Percentiles rank a stretch among this genome's conserved stretches.
phyloP scores from a whole-genome alignment of 768 basidiomycete species.

The Psilocybe sp. region DNA sequence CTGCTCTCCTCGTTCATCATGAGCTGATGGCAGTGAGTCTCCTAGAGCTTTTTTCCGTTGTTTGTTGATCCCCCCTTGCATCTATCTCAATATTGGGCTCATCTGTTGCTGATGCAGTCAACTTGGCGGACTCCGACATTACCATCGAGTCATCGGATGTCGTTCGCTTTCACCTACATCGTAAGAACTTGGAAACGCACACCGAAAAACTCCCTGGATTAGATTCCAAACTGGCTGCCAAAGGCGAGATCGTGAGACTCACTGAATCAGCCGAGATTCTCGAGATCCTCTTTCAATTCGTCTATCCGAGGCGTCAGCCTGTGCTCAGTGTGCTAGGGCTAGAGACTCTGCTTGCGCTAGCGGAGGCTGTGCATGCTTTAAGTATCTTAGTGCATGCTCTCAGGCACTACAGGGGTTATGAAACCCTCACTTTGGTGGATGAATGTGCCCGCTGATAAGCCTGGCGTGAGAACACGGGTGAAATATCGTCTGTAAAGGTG shows the following conservation, averaged over 20 bases:
- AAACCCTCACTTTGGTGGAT: too few relatives aligned
- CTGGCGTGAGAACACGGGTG: too few relatives aligned
- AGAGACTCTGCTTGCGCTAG: slow-evolving; percentile 9
- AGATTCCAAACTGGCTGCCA: slow-evolving; percentile 8
- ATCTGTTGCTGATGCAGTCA: too few relatives aligned
- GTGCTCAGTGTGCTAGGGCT: slow-evolving; percentile 7
- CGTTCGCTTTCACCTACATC: slow-evolving; percentile 4
- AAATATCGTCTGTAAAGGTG: too few relatives aligned
- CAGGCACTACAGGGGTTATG: too few relatives aligned
- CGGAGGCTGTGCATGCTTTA: slow-evolving; percentile 12
- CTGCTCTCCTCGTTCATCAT: too few relatives aligned
- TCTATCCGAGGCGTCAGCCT: slow-evolving; percentile 16
- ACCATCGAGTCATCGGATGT: neutral
- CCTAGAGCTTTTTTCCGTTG: too few relatives aligned
- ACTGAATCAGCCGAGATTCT: slow-evolving; percentile 14
- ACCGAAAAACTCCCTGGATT: slow-evolving; percentile 5
- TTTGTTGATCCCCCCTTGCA: too few relatives aligned
- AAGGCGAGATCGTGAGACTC: slow-evolving; percentile 14
- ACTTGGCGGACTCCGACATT: neutral
- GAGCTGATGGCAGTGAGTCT: too few relatives aligned
- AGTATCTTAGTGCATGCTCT: too few relatives aligned
- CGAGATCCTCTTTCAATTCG: slow-evolving; percentile 21
- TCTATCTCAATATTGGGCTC: too few relatives aligned
- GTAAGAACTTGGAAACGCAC: neutral
- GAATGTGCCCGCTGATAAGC: too few relatives aligned